phyloP scores from a whole-genome alignment of 2,329 filamentous ascomycete genomes.

The Ilyonectria sp. region DNA sequence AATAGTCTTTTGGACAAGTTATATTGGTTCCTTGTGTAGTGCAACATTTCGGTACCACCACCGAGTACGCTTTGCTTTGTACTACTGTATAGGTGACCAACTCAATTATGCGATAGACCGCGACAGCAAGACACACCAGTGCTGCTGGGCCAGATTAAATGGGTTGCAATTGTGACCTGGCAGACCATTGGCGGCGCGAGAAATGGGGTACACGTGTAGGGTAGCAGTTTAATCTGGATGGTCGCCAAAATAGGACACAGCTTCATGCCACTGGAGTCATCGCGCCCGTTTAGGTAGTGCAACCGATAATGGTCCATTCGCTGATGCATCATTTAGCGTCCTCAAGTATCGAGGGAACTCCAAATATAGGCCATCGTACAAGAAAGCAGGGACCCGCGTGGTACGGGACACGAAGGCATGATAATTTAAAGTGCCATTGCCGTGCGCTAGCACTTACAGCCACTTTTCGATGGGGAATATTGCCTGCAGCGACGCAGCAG shows the following conservation, averaged over 20 bases:
- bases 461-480: not conserved
- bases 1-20: too few relatives aligned
- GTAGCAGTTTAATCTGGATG: not conserved
- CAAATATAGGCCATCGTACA: slow-evolving; percentile 14
- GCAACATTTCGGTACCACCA: too few relatives aligned
- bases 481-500: not conserved
- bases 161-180: not conserved
- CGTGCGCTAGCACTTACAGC: slow-evolving; percentile 4
- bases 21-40: too few relatives aligned
- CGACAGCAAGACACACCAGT: too few relatives aligned
- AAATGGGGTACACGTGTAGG: slow-evolving; percentile 2
- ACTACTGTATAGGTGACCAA: too few relatives aligned
- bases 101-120: too few relatives aligned
- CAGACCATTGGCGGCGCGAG: not conserved
- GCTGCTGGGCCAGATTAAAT: too few relatives aligned
- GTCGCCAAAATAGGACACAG: not conserved
- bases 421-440: slow-evolving; percentile 1
- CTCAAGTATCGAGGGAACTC: not conserved
- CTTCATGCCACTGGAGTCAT: not conserved
- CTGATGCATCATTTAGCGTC: not conserved
- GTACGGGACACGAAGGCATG: not conserved
- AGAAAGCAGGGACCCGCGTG: slow-evolving; percentile 4
- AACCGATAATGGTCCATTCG: not conserved
- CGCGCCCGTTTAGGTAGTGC: slow-evolving; percentile 1
- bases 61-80: too few relatives aligned